Evolutionary conservation across 306 rosid species (phyloP).

Genomic region (Psophocarpus tetragonolobus): DNA sequence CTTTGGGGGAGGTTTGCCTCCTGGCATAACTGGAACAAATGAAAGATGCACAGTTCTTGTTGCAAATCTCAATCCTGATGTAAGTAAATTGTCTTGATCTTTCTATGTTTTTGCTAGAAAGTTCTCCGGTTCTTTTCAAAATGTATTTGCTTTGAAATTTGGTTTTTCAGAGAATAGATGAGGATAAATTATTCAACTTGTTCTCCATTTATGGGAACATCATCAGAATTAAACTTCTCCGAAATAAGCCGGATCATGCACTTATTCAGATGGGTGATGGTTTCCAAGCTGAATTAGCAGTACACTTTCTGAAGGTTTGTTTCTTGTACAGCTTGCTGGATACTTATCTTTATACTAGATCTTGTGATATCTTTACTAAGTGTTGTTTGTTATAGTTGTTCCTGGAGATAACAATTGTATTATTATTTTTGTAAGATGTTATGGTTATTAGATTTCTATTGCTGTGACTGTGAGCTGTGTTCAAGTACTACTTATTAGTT

Average conservation of each 20-base stretch:
- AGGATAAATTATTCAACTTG: conserved; percentile 95
- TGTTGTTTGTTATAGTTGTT: neutral
- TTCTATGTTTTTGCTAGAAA: neutral
- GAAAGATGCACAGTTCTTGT: conserved; percentile 96
- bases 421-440: neutral
- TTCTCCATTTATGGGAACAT: conserved; percentile 98
- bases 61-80: conserved; percentile 90
- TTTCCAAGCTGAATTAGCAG: conserved; percentile 97
- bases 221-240: conserved; percentile 88
- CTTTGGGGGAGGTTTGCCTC: conserved; percentile 96
- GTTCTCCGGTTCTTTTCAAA: neutral
- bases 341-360: neutral
- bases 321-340: conserved; percentile 11
- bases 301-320: conserved; percentile 90
- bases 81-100: conserved; percentile 43
- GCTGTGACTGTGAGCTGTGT: neutral
- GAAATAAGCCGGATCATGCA: conserved; percentile 97
- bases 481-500: neutral
- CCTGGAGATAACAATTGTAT: neutral
- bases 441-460: neutral
- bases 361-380: neutral
- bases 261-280: conserved; percentile 99
- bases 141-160: conserved; percentile 17
- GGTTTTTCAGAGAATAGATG: conserved; percentile 83
- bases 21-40: conserved; percentile 93